Base-by-base conservation (phyloP, 148 eudicot species). In the Dianthus caryophyllus region DNA sequence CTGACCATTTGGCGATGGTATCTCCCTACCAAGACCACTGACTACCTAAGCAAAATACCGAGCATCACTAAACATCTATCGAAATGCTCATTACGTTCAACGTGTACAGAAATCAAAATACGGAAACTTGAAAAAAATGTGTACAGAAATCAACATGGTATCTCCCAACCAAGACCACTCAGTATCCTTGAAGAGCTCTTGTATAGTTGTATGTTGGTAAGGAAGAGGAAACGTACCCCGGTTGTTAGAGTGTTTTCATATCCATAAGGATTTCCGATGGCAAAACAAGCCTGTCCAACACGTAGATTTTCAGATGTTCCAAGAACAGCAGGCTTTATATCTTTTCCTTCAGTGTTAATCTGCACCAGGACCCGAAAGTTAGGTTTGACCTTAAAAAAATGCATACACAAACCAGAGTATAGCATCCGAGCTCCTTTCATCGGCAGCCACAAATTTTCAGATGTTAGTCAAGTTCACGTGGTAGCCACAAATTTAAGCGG, bases 181-280 rank as follows among this genome's bases (percentile, higher is more conserved):
- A 21, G 2, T 33, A 48, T 48, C 17, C 20, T 48, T 48, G 5
- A 48, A 48, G 29, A 24, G 29, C 22, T 22, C 15, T 55, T 55
- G 60, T 55, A 26, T 55, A n/a, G n/a, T n/a, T n/a, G n/a, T n/a
- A n/a, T n/a, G 31, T 24, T 27, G 36, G 60, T 55, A 25, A 15
- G 60, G 27, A 26, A 2, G 60, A 55, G 5, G 24, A 39, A 22
- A 43, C 66, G 71, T 89, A 93, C 98, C 95, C 98, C 98, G 48
- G 96, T 93, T 7, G 96, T 89, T 41, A 93, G 78, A 58, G 96
- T 93, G 81, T 93, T 82, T 73, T 89, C 98, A 60, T 73, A 93
- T 70, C 98, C 96, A 77, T 87, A 93, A 49, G 96, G 96, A 86
- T 84, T 93, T 24, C 98, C 98, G 50, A 93, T 88, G 54, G 98